Evolutionary conservation across 352 stramenopile genomes (phyloP), one percentile per base, ranked within the genome.

Genomic region (Phytophthora pluvialis): DNA sequence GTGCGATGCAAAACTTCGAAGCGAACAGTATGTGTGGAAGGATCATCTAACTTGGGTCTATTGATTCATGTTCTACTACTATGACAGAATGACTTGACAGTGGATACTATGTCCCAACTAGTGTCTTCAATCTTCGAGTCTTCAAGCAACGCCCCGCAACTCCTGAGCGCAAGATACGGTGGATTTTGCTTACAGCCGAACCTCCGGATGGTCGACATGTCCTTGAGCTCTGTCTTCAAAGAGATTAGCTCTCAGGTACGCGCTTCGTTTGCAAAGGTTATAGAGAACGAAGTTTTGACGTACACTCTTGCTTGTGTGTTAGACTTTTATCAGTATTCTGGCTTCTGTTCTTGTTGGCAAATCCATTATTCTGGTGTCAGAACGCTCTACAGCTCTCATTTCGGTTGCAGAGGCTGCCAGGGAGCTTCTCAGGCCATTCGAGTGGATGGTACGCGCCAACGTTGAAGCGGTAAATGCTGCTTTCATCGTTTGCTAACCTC

Each of bases 171-270:
- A 16, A 55, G 51, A 42, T 86, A 75, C 31, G 38, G 50, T 4
- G 66, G 56, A 0, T 90, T 91, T 62, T 77, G 54, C 32, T 70
- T 89, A 21, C 42, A 63, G 29, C 10, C 43, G 15, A 35, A 40
- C 59, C 25, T 64, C 21, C 18, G 48, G 18, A 5, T 16, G n/a
- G 50, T 59, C 4, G 58, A 71, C 3, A 62, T 78, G 8, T 70
- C 78, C 1, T 28, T 89, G 12, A 66, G 78, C 28, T 47, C 48
- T 42, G 59, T 81, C 10, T 83, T 89, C 31, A 80, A 81, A 44
- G 75, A 89, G 31, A 71, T 90, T 31, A 88, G 76, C 52, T 65
- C 73, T 16, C 81, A 88, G 80, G 81, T 90, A 59, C 31, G 28
- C 32, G 2, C 2, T 32, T 0, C 38, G 13, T 18, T 39, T 55